Conservation (phyloP, 495 filamentous ascomycete genomes). For the Lasiosphaeris hirsuta region DNA sequence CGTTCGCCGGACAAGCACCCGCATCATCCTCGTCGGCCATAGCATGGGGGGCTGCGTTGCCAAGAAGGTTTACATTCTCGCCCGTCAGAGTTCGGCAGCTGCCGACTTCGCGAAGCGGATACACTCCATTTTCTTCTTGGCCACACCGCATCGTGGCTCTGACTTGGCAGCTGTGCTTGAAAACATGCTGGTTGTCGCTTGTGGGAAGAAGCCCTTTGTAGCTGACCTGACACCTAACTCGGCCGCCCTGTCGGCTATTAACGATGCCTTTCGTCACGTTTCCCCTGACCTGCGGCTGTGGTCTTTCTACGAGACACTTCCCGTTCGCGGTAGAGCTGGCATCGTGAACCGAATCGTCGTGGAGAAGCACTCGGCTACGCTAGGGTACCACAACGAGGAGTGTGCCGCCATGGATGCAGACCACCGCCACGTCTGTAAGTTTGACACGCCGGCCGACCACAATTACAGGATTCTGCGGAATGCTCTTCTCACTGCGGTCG, state of each 20-base stretch:
- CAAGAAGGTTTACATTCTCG: constrained; percentile 42
- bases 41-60: constrained; percentile 54
- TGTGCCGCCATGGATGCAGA: constrained; percentile 31
- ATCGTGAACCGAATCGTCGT: constrained; percentile 27
- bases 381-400: constrained; percentile 31
- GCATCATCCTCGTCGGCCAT: constrained; percentile 49
- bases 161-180: constrained; percentile 41
- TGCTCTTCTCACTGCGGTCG: constrained; percentile 27
- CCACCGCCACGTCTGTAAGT: constrained; percentile 37
- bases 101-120: constrained; percentile 32
- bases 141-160: constrained; percentile 51
- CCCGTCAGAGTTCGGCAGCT: constrained; percentile 25
- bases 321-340: not conserved
- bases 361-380: constrained; percentile 29
- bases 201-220: constrained; percentile 24
- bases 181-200: constrained; percentile 30
- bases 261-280: constrained; percentile 31
- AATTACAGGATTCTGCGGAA: constrained; percentile 33
- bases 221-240: constrained; percentile 24
- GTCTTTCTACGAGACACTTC: constrained; percentile 34
- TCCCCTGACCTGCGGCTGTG: constrained; percentile 21
- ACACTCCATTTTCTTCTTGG: constrained; percentile 49
- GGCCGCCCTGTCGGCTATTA: constrained; percentile 16
- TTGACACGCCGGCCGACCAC: constrained; percentile 20
- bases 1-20: constrained; percentile 26